phyloP scores from a whole-genome alignment of 495 filamentous ascomycete species.

The Trichocladium antarcticum region DNA sequence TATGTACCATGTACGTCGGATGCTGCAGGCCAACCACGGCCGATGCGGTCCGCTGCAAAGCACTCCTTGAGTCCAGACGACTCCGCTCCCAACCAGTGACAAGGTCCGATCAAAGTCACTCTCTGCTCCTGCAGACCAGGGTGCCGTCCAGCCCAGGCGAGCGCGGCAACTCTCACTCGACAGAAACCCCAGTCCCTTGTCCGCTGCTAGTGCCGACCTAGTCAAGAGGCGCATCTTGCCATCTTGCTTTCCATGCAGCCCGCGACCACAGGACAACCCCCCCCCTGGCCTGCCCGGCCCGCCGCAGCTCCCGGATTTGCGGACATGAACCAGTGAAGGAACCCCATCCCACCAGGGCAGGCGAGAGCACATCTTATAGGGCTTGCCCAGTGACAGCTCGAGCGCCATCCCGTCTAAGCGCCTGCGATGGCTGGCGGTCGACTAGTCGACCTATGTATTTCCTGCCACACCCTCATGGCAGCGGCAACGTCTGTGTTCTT shows the following conservation, averaged over 20 bases:
- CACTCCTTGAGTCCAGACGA: conserved; percentile 16
- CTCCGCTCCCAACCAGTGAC: conserved; percentile 19
- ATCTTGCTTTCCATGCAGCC: conserved; percentile 18
- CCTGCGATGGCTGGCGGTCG: conserved; percentile 14
- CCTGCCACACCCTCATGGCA: conserved; percentile 20
- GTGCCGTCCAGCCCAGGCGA: conserved; percentile 10
- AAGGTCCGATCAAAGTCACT: conserved; percentile 21
- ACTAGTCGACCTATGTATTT: conserved; percentile 20
- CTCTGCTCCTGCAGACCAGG: conserved; percentile 23
- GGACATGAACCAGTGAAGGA: not conserved
- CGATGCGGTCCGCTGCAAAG: conserved; percentile 9
- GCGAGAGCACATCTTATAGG: conserved; percentile 23
- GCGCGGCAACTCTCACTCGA: conserved; percentile 15
- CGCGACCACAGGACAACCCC: not conserved
- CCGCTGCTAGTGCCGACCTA: conserved; percentile 19
- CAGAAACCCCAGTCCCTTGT: conserved; percentile 10
- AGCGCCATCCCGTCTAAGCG: conserved; percentile 21
- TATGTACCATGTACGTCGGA: conserved; percentile 28
- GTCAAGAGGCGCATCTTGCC: conserved; percentile 23
- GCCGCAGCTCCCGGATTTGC: conserved; percentile 6
- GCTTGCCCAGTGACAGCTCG: conserved; percentile 26
- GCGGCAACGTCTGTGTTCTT: conserved; percentile 1
- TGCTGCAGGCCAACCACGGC: conserved; percentile 23
- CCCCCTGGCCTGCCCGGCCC: conserved; percentile 5
- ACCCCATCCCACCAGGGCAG: conserved; percentile 1